A percentile compares a stretch with the other conserved stretches of the same genome.
phyloP scores from a whole-genome alignment of 139 green algal genomes.

The Coelastrella sp. region DNA sequence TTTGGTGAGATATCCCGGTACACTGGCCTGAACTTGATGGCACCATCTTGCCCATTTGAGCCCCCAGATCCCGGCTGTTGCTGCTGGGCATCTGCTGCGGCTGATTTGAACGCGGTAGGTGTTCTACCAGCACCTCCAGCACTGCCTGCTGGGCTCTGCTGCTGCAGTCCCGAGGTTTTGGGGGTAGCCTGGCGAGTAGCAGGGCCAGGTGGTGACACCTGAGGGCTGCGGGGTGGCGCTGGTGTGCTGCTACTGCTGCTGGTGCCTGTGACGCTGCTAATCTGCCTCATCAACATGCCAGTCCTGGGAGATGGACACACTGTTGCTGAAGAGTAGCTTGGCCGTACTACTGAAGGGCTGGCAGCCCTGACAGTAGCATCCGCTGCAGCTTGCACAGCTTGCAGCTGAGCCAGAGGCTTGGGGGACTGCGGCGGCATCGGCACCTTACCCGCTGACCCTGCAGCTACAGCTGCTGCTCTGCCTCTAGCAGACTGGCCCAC shows the following conservation, averaged over 20 bases:
- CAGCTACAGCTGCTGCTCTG: not conserved
- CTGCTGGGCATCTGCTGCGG: not conserved
- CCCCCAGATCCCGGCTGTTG: not conserved
- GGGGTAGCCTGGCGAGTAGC: not conserved
- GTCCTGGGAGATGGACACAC: not conserved
- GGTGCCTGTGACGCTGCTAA: not conserved
- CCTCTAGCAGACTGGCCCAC: not conserved
- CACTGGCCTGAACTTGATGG: not conserved
- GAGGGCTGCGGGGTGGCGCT: not conserved
- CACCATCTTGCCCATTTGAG: not conserved
- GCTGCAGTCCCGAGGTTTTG: not conserved
- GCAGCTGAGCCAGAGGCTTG: not conserved
- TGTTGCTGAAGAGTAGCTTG: not conserved
- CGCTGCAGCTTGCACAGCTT: not conserved
- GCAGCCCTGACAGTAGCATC: not conserved
- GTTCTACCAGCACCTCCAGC: not conserved
- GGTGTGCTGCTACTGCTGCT: not conserved
- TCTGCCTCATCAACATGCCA: not conserved
- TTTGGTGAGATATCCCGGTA: not conserved
- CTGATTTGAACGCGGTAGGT: not conserved
- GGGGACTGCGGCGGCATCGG: not conserved
- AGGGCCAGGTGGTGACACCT: not conserved
- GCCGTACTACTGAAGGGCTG: not conserved
- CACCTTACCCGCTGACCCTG: not conserved
- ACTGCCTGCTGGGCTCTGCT: not conserved